Evolutionary conservation across 257 asterid genomes (phyloP).

Genomic region (Plantago elongata): DNA sequence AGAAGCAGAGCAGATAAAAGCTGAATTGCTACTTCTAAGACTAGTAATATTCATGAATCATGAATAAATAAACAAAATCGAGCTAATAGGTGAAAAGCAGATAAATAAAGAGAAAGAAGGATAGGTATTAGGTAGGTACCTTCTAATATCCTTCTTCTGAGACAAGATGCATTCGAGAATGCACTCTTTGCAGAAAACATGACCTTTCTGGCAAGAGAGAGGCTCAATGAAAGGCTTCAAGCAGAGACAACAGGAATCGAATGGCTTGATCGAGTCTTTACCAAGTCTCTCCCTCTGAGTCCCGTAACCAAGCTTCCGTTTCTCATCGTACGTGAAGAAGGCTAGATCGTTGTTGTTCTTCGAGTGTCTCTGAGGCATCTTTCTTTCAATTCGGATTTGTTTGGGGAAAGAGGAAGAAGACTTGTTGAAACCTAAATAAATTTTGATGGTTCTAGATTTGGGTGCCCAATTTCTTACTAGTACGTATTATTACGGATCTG

Average conservation of each 20-base stretch:
- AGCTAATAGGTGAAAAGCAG: neutral
- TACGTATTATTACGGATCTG: no score
- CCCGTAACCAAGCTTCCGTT: constrained; percentile 92
- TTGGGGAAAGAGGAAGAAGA: neutral
- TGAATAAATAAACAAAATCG: neutral
- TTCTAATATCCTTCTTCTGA: constrained; percentile 83
- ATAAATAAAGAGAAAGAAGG: neutral
- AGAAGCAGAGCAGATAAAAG: no score
- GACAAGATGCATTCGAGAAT: constrained; percentile 79
- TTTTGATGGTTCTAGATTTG: neutral
- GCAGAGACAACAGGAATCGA: constrained; percentile 88
- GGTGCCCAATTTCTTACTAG: no score
- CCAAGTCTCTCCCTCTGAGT: constrained; percentile 93
- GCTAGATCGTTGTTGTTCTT: constrained; percentile 98
- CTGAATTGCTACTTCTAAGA: no score
- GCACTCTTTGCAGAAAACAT: constrained; percentile 89
- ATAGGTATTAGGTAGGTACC: no score
- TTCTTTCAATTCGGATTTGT: constrained; percentile 17
- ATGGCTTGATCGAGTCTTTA: constrained; percentile 86
- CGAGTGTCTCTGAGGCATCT: constrained; percentile 97
- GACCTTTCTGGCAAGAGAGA: constrained; percentile 82
- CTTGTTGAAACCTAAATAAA: constrained; percentile 15
- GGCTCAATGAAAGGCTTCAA: constrained; percentile 88
- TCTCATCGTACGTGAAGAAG: constrained; percentile 93
- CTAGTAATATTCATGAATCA: no score